Conservation (phyloP, 306 rosid species). For the Psophocarpus tetragonolobus region DNA sequence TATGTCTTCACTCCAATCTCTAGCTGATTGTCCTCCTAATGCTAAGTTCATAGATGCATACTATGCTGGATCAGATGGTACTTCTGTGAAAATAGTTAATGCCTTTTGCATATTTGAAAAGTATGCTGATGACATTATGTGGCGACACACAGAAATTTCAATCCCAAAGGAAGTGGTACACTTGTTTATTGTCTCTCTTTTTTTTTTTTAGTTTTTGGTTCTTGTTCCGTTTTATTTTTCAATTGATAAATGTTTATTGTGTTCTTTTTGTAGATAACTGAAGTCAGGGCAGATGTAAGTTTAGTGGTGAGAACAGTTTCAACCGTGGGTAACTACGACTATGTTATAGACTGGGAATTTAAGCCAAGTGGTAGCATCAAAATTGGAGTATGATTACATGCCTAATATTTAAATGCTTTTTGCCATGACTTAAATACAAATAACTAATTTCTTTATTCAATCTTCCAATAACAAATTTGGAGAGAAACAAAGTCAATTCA, state of each 20-base stretch:
- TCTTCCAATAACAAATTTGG: neutral
- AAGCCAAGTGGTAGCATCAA: conserved; percentile 64
- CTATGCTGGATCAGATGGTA: conserved; percentile 41
- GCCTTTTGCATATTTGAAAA: conserved; percentile 66
- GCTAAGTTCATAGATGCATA: conserved; percentile 58
- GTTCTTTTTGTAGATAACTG: conserved; percentile 45
- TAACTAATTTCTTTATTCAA: neutral
- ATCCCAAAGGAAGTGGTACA: conserved; percentile 31
- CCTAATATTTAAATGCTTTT: neutral
- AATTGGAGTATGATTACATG: conserved; percentile 41
- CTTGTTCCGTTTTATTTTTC: neutral
- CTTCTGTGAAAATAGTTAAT: conserved; percentile 46
- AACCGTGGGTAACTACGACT: conserved; percentile 54
- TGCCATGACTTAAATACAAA: neutral
- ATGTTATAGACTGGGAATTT: conserved; percentile 65
- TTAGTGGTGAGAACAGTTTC: conserved; percentile 55
- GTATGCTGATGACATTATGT: conserved; percentile 54
- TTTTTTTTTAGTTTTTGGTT: neutral
- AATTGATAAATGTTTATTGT: neutral
- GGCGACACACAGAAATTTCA: conserved; percentile 64
- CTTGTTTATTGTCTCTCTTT: neutral
- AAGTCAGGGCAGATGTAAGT: conserved; percentile 51
- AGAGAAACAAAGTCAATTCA: neutral
- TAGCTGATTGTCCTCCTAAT: conserved; percentile 58
- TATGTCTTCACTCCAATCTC: conserved; percentile 47